Conservation (phyloP, 148 eudicot genomes). For the Fagopyrum homotropicum region DNA sequence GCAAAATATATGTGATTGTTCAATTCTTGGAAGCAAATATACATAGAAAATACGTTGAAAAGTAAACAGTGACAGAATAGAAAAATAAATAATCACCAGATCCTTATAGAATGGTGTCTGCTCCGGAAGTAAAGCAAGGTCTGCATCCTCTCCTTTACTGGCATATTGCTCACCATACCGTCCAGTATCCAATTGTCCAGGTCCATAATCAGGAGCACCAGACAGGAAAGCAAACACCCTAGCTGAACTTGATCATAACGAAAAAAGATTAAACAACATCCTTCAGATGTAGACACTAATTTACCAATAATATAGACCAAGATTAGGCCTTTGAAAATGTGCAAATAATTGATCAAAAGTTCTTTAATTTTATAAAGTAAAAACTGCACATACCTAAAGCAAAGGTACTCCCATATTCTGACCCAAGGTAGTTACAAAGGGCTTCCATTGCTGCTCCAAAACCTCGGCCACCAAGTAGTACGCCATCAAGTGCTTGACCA, state of each 20-base stretch:
- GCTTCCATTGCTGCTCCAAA: conserved; percentile 97
- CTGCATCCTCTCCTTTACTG: conserved; percentile 99
- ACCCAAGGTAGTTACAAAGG: conserved; percentile 75
- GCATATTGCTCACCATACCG: conserved; percentile 99
- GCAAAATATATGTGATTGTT: conserved; percentile 43
- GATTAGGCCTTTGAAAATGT: background rate
- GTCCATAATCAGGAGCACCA: conserved; percentile 95
- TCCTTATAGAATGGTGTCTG: conserved; percentile 97
- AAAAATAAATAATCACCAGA: conserved; percentile 44
- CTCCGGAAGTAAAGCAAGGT: conserved; percentile 94
- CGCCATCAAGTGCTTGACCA: conserved; percentile 84
- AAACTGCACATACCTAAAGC: conserved; percentile 56
- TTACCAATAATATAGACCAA: conserved; percentile 4
- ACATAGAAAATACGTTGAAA: background rate
- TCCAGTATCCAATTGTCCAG: conserved; percentile 90
- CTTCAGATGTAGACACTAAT: background rate
- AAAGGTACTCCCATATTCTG: conserved; percentile 93
- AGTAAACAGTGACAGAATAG: conserved; percentile 3
- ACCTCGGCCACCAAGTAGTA: conserved; percentile 89
- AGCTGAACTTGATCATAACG: conserved; percentile 40
- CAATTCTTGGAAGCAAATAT: background rate
- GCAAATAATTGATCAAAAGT: background rate
- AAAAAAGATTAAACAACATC: conserved; percentile 8
- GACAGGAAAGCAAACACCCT: conserved; percentile 95
- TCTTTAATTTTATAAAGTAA: background rate